Evolutionary conservation across 352 stramenopile genomes (phyloP).

Genomic region (Nannochloropsis limnetica): DNA sequence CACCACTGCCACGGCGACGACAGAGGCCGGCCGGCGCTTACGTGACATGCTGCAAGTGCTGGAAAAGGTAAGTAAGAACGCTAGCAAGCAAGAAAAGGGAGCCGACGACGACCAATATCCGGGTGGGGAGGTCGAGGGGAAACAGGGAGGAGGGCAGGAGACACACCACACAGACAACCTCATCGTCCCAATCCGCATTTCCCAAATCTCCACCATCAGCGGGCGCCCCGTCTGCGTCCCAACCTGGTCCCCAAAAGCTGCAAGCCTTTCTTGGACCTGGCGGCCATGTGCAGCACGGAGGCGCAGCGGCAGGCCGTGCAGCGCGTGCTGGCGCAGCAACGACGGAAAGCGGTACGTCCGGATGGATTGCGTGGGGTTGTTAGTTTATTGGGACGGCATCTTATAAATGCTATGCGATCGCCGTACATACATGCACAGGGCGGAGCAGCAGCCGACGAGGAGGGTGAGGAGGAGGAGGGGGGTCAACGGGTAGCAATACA

Average conservation of each 20-base stretch:
- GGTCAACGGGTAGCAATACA: background rate
- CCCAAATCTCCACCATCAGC: background rate
- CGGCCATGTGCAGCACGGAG: slow-evolving; percentile 15
- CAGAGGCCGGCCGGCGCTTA: slow-evolving; percentile 17
- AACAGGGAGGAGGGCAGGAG: background rate
- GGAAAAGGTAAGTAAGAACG: slow-evolving; percentile 34
- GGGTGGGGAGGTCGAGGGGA: background rate
- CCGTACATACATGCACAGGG: background rate
- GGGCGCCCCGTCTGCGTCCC: background rate
- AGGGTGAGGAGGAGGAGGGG: background rate
- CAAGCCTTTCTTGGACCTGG: slow-evolving; percentile 20
- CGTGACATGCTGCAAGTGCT: slow-evolving; percentile 26
- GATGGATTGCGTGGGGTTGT: background rate
- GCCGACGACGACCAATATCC: background rate
- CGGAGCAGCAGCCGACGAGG: background rate
- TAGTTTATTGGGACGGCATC: background rate
- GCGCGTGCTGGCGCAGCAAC: background rate
- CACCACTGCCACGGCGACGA: background rate
- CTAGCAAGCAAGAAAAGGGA: background rate
- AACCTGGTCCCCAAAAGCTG: slow-evolving; percentile 33
- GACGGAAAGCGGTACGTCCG: background rate
- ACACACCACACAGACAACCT: background rate
- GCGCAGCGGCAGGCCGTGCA: background rate
- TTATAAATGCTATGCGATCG: slow-evolving; percentile 1
- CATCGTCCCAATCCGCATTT: background rate